Percentiles rank a stretch among this genome's conserved stretches.
Conservation (phyloP, 2,329 filamentous ascomycete species). For the Phoma sp. region DNA sequence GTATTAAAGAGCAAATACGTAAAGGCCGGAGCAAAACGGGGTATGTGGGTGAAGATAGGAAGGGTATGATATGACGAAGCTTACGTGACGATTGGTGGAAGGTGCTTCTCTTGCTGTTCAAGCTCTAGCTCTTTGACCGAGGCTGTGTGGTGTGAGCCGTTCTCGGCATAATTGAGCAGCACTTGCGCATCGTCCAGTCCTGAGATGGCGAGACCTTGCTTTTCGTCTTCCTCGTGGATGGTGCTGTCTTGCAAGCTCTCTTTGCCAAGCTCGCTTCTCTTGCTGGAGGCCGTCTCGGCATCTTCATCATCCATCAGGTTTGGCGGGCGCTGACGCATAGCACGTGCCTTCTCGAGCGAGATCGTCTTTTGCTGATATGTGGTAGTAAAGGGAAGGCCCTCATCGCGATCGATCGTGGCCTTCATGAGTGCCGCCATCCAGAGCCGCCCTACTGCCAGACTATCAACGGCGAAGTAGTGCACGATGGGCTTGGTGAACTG, state of each 20-base stretch:
- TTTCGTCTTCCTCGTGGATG: conserved; percentile 50
- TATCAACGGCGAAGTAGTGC: conserved; percentile 97
- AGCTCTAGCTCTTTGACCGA: conserved; percentile 9
- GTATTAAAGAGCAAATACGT: conserved; percentile 17
- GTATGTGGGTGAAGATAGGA: conserved; percentile 9
- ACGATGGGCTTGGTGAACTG: conserved; percentile 98
- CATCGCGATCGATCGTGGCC: conserved; percentile 93
- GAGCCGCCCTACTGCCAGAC: conserved; percentile 81
- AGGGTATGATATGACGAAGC: background rate
- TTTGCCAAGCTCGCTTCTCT: conserved; percentile 43
- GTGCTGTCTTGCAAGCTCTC: conserved; percentile 45
- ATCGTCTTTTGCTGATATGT: conserved; percentile 99
- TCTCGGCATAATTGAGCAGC: conserved; percentile 43
- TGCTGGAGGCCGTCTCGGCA: conserved; percentile 38
- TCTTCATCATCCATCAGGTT: conserved; percentile 73
- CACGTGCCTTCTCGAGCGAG: conserved; percentile 83
- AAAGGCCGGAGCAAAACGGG: conserved; percentile 15
- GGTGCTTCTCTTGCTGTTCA: conserved; percentile 13
- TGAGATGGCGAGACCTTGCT: conserved; percentile 47
- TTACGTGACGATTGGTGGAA: conserved; percentile 8
- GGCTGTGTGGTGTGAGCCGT: conserved; percentile 16
- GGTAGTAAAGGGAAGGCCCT: conserved; percentile 77
- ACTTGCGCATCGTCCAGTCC: conserved; percentile 48
- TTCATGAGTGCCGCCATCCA: conserved; percentile 99
- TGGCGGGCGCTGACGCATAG: conserved; percentile 88